A percentile compares a stretch with the other conserved stretches of the same genome.
Conservation (phyloP, 805 yeast genomes). For the Cyberlindnera maritima region DNA sequence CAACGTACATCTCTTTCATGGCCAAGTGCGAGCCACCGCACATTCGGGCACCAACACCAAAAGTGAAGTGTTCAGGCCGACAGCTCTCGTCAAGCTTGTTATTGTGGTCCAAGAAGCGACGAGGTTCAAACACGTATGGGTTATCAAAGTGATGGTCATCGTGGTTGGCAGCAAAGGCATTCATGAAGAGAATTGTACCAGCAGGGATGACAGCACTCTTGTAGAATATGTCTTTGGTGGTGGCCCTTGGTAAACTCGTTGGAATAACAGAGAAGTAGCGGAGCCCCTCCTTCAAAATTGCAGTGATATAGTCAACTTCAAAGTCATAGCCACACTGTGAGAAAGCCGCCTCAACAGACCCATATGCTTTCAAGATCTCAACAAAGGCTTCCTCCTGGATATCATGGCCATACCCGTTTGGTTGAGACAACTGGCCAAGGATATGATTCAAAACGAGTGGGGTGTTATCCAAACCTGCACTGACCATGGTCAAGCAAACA, state of each 20-base stretch:
- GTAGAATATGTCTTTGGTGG: slow-evolving; percentile 49
- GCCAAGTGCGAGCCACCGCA: slow-evolving; percentile 71
- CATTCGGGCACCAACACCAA: slow-evolving; percentile 72
- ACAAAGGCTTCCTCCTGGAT: slow-evolving; percentile 44
- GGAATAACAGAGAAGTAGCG: slow-evolving; percentile 67
- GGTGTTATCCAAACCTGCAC: slow-evolving; percentile 76
- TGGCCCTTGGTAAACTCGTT: slow-evolving; percentile 58
- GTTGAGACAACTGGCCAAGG: slow-evolving; percentile 55
- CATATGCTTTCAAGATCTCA: slow-evolving; percentile 37
- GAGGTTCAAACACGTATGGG: slow-evolving; percentile 51
- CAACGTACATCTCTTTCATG: slow-evolving; percentile 58
- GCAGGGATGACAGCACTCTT: slow-evolving; percentile 45
- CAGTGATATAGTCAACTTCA: slow-evolving; percentile 49
- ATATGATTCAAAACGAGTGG: slow-evolving; percentile 61
- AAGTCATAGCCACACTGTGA: slow-evolving; percentile 27
- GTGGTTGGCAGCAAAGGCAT: slow-evolving; percentile 69
- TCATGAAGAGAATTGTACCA: slow-evolving; percentile 59
- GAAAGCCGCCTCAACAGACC: slow-evolving; percentile 36
- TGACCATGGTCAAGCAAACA: slow-evolving; percentile 69
- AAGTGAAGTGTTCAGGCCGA: slow-evolving; percentile 40
- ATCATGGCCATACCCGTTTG: slow-evolving; percentile 30
- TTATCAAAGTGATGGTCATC: slow-evolving; percentile 42
- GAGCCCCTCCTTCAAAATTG: slow-evolving; percentile 60
- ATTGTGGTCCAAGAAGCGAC: slow-evolving; percentile 44
- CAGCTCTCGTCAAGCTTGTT: slow-evolving; percentile 12